Evolutionary conservation across 2,329 filamentous ascomycete species (phyloP), one percentile per base, ranked within the genome.

Genomic region (Cercospora citrullina): DNA sequence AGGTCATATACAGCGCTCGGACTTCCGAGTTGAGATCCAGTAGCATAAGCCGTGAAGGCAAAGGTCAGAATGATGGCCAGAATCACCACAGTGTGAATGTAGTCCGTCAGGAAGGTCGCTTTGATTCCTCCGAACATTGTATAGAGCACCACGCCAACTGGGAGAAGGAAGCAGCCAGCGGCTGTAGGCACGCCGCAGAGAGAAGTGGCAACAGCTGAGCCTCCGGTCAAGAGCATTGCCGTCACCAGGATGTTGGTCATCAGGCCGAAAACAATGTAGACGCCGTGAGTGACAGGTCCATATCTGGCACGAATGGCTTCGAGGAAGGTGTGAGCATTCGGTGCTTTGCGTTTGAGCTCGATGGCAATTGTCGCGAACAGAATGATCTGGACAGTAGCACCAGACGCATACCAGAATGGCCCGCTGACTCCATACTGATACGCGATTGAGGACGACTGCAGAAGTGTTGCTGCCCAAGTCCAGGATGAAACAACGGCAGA

Each of bases 361-460:
- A 97, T 97, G 31, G 93, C 93, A 30, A 97, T 85, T 0, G 93
- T 96, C 1, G 94, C 93, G 75, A 97, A 97, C 1, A 97, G 84
- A 30, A 97, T 85, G 73, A 97, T 94, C 77, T 96, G 92, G 5
- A 95, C 91, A 0, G 90, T 93, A 10, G 92, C 92, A 18, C 82
- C 81, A 85, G 45, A 91, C 12, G 89, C 91, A 76, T 87, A 87
- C 82, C 83, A 89, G 78, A 90, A 90, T 1, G 88, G 87, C 1
- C 88, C 89, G 1, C 86, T 88, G 58, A 90, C 86, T 60, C 88
- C 88, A 76, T 78, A 78, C 8, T 87, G 84, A 79, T 96, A 96
- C 69, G 91, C 92, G 18, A 96, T 91, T n/a, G 89, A 87, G 0
- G 91, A 90, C 1, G 88, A 91, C 18, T 76, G 74, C 8, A 77